These are phyloP conservation scores for Leccinellum albellum DNA, from an alignment of 768 basidiomycete genomes.

Conservation along the genomic window DNA sequence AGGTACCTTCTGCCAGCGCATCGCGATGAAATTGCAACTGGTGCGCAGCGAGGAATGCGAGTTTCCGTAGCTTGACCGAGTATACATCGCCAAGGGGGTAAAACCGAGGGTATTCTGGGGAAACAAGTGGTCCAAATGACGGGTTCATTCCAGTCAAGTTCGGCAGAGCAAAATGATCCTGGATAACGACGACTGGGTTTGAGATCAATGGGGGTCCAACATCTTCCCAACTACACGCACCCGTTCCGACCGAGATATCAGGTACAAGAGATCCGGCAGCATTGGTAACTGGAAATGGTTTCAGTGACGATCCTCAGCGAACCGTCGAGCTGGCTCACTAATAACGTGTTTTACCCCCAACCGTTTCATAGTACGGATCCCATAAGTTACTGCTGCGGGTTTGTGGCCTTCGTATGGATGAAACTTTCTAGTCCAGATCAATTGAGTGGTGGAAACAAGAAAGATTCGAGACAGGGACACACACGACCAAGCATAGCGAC, in stretches of 20 bases:
- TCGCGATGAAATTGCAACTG: conserved; percentile 48
- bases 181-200: conserved; percentile 68
- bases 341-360: conserved; percentile 75
- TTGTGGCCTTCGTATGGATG: conserved; percentile 84
- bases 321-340: conserved; percentile 44
- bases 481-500: conserved; percentile 90
- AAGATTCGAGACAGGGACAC: conserved; percentile 19
- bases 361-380: conserved; percentile 73
- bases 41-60: conserved; percentile 70
- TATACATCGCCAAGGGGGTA: conserved; percentile 84
- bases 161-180: conserved; percentile 82
- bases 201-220: conserved; percentile 9
- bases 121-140: conserved; percentile 66
- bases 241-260: conserved; percentile 71
- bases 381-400: conserved; percentile 67
- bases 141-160: conserved; percentile 76
- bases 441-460: background rate
- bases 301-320: background rate
- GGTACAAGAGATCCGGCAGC: conserved; percentile 82
- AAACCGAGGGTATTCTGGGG: conserved; percentile 65
- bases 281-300: conserved; percentile 64
- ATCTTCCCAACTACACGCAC: conserved; percentile 39
- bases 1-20: conserved; percentile 75
- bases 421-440: conserved; percentile 45
- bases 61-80: conserved; percentile 62